Percentiles rank a stretch among this genome's conserved stretches.
phyloP scores from a whole-genome alignment of 1,284 basidiomycete genomes.

The Boletus mariae region DNA sequence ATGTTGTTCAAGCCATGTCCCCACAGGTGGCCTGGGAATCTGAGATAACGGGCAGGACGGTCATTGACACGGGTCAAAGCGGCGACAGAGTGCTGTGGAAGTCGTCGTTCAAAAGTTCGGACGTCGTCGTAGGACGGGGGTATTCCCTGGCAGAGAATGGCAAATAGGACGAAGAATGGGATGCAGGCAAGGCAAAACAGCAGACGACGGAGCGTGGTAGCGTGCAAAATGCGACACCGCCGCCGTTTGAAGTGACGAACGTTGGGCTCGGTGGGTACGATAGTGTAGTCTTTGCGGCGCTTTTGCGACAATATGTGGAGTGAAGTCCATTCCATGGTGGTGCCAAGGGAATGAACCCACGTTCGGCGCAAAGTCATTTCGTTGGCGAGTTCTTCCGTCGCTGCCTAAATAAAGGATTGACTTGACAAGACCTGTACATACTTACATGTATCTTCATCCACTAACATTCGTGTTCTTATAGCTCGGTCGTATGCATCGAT shows the following conservation, averaged over 20 bases:
- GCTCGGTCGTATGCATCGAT: background rate
- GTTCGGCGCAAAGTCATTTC: too few species aligned
- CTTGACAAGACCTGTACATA: too few species aligned
- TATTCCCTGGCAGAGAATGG: constrained; percentile 37
- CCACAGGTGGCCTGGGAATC: constrained; percentile 51
- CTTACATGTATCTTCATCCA: background rate
- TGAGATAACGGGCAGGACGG: constrained; percentile 35
- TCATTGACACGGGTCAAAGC: constrained; percentile 5
- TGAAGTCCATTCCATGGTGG: constrained; percentile 12
- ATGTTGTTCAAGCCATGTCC: constrained; percentile 57
- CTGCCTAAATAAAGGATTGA: too few species aligned
- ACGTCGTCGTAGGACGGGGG: constrained; percentile 40
- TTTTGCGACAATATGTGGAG: constrained; percentile 1
- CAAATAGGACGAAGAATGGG: constrained; percentile 30
- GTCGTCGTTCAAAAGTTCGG: constrained; percentile 31
- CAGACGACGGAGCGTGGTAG: constrained; percentile 28
- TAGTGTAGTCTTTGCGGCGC: constrained; percentile 8
- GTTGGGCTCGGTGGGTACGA: constrained; percentile 7
- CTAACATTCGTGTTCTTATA: background rate
- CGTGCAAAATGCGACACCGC: constrained; percentile 10
- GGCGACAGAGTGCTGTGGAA: constrained; percentile 39
- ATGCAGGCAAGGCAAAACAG: constrained; percentile 23
- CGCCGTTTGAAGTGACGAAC: constrained; percentile 4
- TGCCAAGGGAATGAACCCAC: background rate
- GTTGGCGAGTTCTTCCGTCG: too few species aligned